phyloP scores from a whole-genome alignment of 164 flowering plant species.

The Euptelea pleiosperma region DNA sequence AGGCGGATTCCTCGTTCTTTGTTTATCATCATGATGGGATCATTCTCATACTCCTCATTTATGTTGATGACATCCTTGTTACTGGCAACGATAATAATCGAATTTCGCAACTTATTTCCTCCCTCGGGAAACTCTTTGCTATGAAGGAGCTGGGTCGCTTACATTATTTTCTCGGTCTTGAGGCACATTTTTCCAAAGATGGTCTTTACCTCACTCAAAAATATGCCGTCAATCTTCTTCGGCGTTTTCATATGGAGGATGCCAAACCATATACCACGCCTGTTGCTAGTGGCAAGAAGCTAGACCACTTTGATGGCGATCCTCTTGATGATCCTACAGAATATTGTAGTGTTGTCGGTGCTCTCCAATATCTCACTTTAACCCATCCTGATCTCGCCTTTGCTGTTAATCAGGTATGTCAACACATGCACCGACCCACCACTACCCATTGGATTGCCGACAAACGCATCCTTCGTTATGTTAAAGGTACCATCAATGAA shows the following conservation, averaged over 20 bases:
- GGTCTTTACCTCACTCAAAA: no score
- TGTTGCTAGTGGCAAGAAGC: background rate
- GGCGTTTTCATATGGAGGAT: background rate
- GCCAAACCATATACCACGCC: background rate
- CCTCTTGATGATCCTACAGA: background rate
- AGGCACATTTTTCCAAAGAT: no score
- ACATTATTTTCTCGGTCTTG: no score
- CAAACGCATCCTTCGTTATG: constrained; percentile 8
- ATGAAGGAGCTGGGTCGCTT: background rate
- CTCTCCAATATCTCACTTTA: constrained; percentile 1
- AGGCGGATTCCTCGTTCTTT: constrained; percentile 3
- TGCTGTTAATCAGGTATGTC: constrained; percentile 1
- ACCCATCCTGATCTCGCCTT: constrained; percentile 11
- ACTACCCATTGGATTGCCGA: background rate
- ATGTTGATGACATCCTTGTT: constrained; percentile 3
- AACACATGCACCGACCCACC: background rate
- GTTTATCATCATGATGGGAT: no score
- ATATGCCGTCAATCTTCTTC: background rate
- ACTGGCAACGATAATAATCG: background rate
- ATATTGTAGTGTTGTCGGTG: constrained; percentile 8
- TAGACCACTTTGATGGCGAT: background rate
- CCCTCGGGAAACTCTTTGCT: background rate
- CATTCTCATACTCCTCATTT: background rate
- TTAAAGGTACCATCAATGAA: background rate
- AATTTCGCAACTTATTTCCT: background rate